Conservation (phyloP, 2,329 filamentous ascomycete genomes). For the Cytospora mali region DNA sequence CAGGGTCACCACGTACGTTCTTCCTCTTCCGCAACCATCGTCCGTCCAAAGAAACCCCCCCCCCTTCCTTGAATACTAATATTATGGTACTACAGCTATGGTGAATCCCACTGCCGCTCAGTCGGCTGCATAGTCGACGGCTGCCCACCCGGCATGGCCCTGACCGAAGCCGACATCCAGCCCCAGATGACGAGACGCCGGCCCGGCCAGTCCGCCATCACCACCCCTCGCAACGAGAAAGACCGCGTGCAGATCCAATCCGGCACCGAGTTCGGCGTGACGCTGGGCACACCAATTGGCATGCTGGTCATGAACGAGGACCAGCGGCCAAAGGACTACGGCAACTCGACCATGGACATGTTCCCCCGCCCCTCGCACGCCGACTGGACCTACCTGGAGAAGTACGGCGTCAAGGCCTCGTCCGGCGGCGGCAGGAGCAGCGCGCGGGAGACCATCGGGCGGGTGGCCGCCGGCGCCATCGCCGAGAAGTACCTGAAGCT, state of each 20-base stretch:
- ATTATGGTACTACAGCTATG: slow-evolving; percentile 56
- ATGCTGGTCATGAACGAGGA: slow-evolving; percentile 91
- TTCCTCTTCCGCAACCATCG: neutral
- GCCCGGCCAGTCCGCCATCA: slow-evolving; percentile 86
- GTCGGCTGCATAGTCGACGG: slow-evolving; percentile 96
- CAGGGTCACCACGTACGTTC: slow-evolving; percentile 75
- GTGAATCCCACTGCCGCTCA: slow-evolving; percentile 87
- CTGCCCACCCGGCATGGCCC: slow-evolving; percentile 81
- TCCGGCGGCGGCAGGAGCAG: slow-evolving; percentile 87
- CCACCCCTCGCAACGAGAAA: slow-evolving; percentile 90
- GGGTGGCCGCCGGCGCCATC: slow-evolving; percentile 89
- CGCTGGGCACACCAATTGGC: slow-evolving; percentile 86
- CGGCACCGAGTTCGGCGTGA: slow-evolving; percentile 86
- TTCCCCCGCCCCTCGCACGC: slow-evolving; percentile 93
- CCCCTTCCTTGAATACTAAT: neutral
- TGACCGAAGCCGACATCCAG: slow-evolving; percentile 87
- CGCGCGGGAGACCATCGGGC: slow-evolving; percentile 92
- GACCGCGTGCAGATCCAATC: slow-evolving; percentile 91
- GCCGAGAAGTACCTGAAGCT: slow-evolving; percentile 88
- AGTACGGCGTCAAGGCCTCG: slow-evolving; percentile 92
- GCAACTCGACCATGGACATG: slow-evolving; percentile 82
- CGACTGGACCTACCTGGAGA: slow-evolving; percentile 96
- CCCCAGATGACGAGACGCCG: slow-evolving; percentile 90
- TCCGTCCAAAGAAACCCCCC: neutral
- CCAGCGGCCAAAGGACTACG: slow-evolving; percentile 90